Conservation (phyloP, 805 yeast species). For the Wickerhamiella siamensis region DNA sequence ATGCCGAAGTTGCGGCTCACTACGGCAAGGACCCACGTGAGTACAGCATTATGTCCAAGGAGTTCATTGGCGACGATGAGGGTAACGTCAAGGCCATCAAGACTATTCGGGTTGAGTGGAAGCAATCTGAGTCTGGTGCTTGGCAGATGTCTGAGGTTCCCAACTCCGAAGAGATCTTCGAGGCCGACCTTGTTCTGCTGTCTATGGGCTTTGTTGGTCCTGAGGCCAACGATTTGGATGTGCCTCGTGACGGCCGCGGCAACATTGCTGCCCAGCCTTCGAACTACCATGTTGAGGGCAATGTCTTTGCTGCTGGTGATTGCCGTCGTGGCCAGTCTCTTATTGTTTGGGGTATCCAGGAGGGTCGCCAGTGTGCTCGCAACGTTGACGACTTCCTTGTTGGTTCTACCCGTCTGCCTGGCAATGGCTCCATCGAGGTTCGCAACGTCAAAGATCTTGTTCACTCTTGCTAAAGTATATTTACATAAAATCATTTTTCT, state of each 20-base stretch:
- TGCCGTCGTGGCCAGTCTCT: conserved; percentile 97
- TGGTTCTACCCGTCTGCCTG: conserved; percentile 76
- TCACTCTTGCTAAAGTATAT: neutral
- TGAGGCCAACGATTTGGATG: conserved; percentile 59
- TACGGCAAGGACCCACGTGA: conserved; percentile 97
- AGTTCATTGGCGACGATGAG: conserved; percentile 85
- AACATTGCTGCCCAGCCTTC: conserved; percentile 51
- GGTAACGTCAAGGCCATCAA: conserved; percentile 92
- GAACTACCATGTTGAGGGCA: conserved; percentile 58
- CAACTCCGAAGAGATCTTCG: conserved; percentile 83
- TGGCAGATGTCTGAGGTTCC: conserved; percentile 99
- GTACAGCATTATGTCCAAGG: conserved; percentile 87
- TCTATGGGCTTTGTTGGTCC: conserved; percentile 99
- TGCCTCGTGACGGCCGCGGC: conserved; percentile 66
- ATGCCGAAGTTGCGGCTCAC: conserved; percentile 84
- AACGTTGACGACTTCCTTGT: conserved; percentile 71
- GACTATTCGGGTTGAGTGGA: conserved; percentile 97
- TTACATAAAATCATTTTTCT: neutral
- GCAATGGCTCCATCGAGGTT: conserved; percentile 82
- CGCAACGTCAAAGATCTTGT: conserved; percentile 36
- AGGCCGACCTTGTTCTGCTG: conserved; percentile 83
- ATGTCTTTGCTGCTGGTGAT: conserved; percentile 91
- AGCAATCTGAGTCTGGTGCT: conserved; percentile 84
- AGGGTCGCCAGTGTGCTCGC: conserved; percentile 97
- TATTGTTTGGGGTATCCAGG: conserved; percentile 99